These are phyloP conservation scores for Phanerochaete sordida DNA, from an alignment of 768 basidiomycete genomes.

Conservation along the genomic window DNA sequence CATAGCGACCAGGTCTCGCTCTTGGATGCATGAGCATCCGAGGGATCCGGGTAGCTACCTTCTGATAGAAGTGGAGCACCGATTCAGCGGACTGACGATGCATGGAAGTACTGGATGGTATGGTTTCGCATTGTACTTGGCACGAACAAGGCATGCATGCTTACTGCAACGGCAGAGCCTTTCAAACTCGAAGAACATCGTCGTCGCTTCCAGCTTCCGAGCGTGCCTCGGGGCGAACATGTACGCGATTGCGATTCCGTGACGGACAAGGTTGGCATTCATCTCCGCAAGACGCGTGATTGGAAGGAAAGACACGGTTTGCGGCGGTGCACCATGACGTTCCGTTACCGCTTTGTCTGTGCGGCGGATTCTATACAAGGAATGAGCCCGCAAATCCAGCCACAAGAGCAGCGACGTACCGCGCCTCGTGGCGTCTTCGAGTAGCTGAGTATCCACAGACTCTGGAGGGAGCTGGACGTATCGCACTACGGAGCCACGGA, in stretches of 20 bases:
- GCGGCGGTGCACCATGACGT: background rate
- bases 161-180: background rate
- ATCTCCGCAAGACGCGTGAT: background rate
- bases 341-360: constrained; percentile 4
- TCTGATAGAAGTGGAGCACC: no score
- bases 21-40: no score
- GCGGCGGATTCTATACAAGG: background rate
- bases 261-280: background rate
- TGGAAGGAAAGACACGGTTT: background rate
- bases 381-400: background rate
- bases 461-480: constrained; percentile 94
- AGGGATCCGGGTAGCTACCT: no score
- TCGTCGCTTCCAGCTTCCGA: background rate
- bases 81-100: no score
- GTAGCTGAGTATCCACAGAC: constrained; percentile 89
- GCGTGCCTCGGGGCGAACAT: background rate
- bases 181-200: background rate
- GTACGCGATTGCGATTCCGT: background rate
- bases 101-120: background rate
- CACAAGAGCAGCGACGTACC: constrained; percentile 45
- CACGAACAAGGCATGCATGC: background rate
- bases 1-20: no score
- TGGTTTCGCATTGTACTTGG: background rate
- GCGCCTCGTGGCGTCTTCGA: constrained; percentile 96
- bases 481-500: constrained; percentile 95